Conservation (phyloP, 306 rosid species). For the Prunus campanulata region DNA sequence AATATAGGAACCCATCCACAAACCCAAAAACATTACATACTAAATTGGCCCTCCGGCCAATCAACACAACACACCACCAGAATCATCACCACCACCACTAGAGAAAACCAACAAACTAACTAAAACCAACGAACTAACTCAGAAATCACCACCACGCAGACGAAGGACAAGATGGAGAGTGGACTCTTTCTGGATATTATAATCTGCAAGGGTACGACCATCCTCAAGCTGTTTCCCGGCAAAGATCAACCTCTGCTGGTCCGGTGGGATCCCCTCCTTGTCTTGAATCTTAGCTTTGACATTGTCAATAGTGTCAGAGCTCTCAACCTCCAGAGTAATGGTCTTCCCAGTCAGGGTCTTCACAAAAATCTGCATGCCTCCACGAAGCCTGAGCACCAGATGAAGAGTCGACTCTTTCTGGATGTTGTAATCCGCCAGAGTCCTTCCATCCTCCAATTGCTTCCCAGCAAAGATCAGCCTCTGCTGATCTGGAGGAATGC, state of each 20-base stretch:
- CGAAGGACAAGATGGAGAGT: conserved; percentile 43
- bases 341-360: conserved; percentile 28
- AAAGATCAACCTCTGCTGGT: conserved; percentile 23
- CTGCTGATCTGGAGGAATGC: conserved; percentile 43
- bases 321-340: conserved; percentile 27
- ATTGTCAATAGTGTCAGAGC: conserved; percentile 17
- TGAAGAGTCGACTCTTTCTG: conserved; percentile 50
- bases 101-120: too few relatives aligned
- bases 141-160: conserved; percentile 43
- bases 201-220: conserved; percentile 25
- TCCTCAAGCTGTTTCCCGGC: conserved; percentile 28
- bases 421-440: conserved; percentile 50
- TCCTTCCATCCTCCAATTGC: conserved; percentile 43
- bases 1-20: not conserved
- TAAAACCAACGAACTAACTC: not conserved
- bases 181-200: conserved; percentile 25
- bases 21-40: not conserved
- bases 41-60: not conserved
- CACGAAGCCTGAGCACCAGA: conserved; percentile 20
- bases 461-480: conserved; percentile 47
- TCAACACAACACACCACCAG: not conserved
- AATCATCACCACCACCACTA: not conserved
- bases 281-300: conserved; percentile 29
- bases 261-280: conserved; percentile 22
- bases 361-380: conserved; percentile 29